Evolutionary conservation across 139 green algal genomes (phyloP), one percentile per base, ranked within the genome.

Genomic region (Tetradesmus obliquus): DNA sequence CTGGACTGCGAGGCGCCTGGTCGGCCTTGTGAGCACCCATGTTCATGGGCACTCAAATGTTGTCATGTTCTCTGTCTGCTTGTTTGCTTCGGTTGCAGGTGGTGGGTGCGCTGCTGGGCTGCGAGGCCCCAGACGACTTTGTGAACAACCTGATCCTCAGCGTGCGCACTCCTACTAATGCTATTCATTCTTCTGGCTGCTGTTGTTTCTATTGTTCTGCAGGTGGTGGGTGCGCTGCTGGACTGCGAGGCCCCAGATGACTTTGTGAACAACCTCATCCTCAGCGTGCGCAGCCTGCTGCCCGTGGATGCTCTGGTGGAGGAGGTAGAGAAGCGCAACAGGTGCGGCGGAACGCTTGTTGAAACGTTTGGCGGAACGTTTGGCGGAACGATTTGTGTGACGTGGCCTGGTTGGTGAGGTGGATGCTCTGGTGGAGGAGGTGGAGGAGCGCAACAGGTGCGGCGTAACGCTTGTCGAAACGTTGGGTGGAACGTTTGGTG

Each of bases 241-340:
- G 98, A 99, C 89, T 95, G 94, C 8, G 98, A 99, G 95, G 98
- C 98, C 10, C 92, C 97, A 5, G 98, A 99, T 86, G 96, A 98
- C 79, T 99, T 99, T 94, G 95, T 99, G 90, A 99, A 97, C 93
- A 99, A 99, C 93, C 96, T 99, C 84, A 99, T 99, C 94, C 95
- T 99, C n/a, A 98, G 95, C 8, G 98, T 99, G 90, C 97, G 98
- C 79, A 94, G 74, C 15, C 94, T 99, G 79, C 94, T 99, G 54
- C 97, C 97, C 0, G 97, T 99, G 20, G 98, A 99, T 90, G 92
- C 93, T 20, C 96, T 97, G n/a, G 94, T 96, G 87, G 94, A 96
- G 82, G 95, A 97, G 89, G 96, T 98, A 24, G 96, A 98, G 93
- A 95, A 96, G 93, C 95, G 97, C 87, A 99, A 99, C 95, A 95